Evolutionary conservation across 2,329 filamentous ascomycete genomes (phyloP).

Genomic region (Elsinoe arachidis): DNA sequence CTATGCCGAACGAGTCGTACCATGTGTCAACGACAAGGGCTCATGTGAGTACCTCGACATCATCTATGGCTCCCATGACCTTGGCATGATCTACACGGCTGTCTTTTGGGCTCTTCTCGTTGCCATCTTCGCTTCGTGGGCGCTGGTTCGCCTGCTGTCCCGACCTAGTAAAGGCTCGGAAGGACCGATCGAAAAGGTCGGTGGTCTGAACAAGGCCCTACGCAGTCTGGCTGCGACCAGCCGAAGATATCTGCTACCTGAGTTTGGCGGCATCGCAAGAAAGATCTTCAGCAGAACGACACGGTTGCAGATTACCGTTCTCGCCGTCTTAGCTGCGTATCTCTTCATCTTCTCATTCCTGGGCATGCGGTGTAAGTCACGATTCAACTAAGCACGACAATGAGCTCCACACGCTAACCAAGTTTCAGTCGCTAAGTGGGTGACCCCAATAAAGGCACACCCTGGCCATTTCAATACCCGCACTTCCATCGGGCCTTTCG

Average conservation of each 20-base stretch:
- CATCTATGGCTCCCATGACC: conserved; percentile 47
- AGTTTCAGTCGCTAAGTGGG: conserved; percentile 59
- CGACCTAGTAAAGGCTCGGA: neutral
- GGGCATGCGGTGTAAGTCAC: neutral
- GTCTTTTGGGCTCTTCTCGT: conserved; percentile 50
- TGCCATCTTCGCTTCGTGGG: conserved; percentile 39
- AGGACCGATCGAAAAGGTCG: conserved; percentile 15
- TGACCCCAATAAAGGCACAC: conserved; percentile 55
- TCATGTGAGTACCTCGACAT: conserved; percentile 51
- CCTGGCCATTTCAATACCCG: conserved; percentile 54
- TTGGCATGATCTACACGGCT: conserved; percentile 47
- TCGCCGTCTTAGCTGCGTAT: conserved; percentile 52
- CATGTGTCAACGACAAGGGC: conserved; percentile 50
- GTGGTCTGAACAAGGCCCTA: conserved; percentile 33
- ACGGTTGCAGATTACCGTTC: conserved; percentile 56
- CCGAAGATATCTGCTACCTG: conserved; percentile 49
- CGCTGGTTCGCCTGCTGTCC: conserved; percentile 23
- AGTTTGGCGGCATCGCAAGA: conserved; percentile 37
- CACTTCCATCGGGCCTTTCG: conserved; percentile 56
- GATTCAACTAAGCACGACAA: neutral
- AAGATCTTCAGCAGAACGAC: conserved; percentile 59
- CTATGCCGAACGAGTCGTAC: conserved; percentile 45
- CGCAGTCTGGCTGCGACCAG: conserved; percentile 23
- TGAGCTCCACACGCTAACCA: neutral
- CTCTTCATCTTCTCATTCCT: conserved; percentile 54